phyloP scores from a whole-genome alignment of 1,139 yeast species.

The Scheffersomyces stambukii region DNA sequence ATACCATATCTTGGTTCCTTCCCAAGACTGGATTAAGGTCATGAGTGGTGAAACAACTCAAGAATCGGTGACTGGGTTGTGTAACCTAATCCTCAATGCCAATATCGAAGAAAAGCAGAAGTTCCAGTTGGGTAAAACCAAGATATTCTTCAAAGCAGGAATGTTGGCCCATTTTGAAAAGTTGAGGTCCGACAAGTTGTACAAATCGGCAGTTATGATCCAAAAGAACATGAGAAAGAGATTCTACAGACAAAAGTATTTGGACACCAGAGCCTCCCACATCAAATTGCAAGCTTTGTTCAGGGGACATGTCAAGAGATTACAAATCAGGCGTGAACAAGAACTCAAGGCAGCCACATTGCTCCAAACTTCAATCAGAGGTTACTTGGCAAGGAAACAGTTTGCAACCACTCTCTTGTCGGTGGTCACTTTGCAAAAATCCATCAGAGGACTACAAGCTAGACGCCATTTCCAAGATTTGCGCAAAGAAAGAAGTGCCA shows the following conservation, averaged over 20 bases:
- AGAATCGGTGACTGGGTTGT: constrained; percentile 57
- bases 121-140: constrained; percentile 84
- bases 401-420: constrained; percentile 43
- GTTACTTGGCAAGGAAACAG: constrained; percentile 50
- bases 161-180: constrained; percentile 91
- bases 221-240: constrained; percentile 80
- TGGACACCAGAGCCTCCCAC: constrained; percentile 53
- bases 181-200: constrained; percentile 72
- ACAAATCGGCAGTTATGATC: constrained; percentile 73
- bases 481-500: constrained; percentile 61
- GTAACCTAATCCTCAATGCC: constrained; percentile 60
- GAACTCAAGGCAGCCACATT: constrained; percentile 63
- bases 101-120: constrained; percentile 63
- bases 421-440: constrained; percentile 60
- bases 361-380: constrained; percentile 73
- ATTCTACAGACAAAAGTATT: constrained; percentile 58
- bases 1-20: constrained; percentile 76
- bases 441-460: constrained; percentile 63
- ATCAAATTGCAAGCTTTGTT: constrained; percentile 54
- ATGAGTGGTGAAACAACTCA: constrained; percentile 54
- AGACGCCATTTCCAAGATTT: constrained; percentile 44
- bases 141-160: constrained; percentile 95
- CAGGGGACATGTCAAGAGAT: constrained; percentile 63
- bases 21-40: constrained; percentile 64
- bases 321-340: constrained; percentile 51